Base-by-base conservation (phyloP, 192 early-diverging fungal species). In the Backusella liffmaniae region DNA sequence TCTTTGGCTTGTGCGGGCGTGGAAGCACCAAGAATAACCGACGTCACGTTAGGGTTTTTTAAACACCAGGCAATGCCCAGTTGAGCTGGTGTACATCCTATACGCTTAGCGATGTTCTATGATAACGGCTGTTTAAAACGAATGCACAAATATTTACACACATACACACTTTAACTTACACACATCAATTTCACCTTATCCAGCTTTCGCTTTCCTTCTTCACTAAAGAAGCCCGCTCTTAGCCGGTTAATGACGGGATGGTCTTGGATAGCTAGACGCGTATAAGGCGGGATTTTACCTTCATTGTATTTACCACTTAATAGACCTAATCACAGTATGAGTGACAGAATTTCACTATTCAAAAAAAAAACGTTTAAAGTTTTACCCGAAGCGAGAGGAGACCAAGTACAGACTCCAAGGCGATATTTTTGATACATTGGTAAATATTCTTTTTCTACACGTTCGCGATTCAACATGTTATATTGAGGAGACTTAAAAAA, bases 381-480 rank as follows among this genome's bases (percentile, higher is more conserved):
- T 59, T 77, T 72, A 77, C 92, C 92, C 13, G 86, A 86, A 9
- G 88, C 88, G 9, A 94, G 80, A n/a, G 94, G 94, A 3, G 93
- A 95, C 92, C 93, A 96, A 41, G 88, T 91, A 23, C 91, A 91
- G 5, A 90, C 86, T 0, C 94, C 95, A 46, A 94, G 81, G 1
- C 88, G 86, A 73, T 85, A 86, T 77, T 88, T 90, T 59, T 87
- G 82, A 87, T 87, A 94, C 56, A 96, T 71, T 21, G 92, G 90
- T 0, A 79, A 70, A 80, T 95, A 95, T 80, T 94, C 92, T 46
- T 84, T 83, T 75, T 91, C 93, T 41, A 95, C 84, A 23, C 91
- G 86, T 59, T 95, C 94, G 13, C 95, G 90, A 71, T 93, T 87
- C 70, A 95, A 87, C 90, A 95, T 92, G 81, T 95, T 95, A 84